Evolutionary conservation across 169 alveolate genomes (phyloP), one percentile per base, ranked within the genome.

Genomic region (Ichthyophthirius multifiliis): DNA sequence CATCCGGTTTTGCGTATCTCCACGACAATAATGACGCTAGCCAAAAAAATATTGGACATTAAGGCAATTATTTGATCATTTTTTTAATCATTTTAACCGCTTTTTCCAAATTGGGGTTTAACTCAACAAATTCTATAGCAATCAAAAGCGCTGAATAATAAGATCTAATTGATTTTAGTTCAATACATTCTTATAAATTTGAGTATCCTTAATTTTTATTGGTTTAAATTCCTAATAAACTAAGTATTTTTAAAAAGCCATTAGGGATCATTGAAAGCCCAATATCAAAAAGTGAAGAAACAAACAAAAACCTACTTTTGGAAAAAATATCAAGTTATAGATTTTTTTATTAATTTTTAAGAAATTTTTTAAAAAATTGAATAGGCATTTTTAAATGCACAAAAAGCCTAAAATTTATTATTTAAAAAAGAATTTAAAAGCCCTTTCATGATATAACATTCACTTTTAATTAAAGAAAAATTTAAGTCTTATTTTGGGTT

Each of bases 1-100:
- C 71, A 27, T 55, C 71, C 12, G 71, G 71, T 39, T 55, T 55
- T 6, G 71, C 43, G 31, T 55, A 55, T 55, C 71, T 55, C 71
- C 71, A 55, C 6, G 71, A 55, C 13, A 55, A 39, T n/a, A 55
- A n/a, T 27, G 71, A 55, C 0, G 71, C 71, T 39, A 55, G 23
- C 71, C 71, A 55, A 23, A 27, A 55, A 27, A 55, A 55, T 55
- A 55, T 27, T 1, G 71, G 71, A 23, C 71, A 55, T 55, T 55
- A 55, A 16, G 71, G 71, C 10, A 55, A 23, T 5, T 10, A 6
- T 27, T 55, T 55, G 12, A 55, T 55, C 71, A 55, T 55, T 55
- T 55, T 55, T 55, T 55, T 55, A 23, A 55, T 55, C 2, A 55
- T n/a, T 0, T 27, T 3, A 7, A 55, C 31, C 23, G 71, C 23